Evolutionary conservation across 225 moss, liverwort and hornwort species (phyloP).

Genomic region (Pleurozium schreberi): DNA sequence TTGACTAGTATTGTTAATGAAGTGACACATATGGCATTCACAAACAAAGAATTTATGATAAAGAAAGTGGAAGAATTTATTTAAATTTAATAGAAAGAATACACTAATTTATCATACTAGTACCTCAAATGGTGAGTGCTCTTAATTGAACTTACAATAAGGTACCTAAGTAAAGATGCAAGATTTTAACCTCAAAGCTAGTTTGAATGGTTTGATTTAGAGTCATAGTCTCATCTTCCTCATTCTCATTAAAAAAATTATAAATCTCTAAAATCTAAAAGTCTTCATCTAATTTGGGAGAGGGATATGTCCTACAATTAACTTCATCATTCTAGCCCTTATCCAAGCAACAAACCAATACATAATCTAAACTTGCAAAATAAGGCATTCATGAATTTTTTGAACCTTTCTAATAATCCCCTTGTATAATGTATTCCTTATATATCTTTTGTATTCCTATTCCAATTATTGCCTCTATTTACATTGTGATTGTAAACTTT

Average conservation of each 20-base stretch:
- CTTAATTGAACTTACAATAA: neutral
- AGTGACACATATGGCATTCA: neutral
- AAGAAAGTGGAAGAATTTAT: neutral
- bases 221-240: neutral
- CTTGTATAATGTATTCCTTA: neutral
- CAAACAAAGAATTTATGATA: neutral
- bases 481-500: neutral
- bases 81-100: neutral
- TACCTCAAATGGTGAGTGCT: rapidly evolving
- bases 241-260: neutral
- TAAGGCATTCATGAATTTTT: neutral
- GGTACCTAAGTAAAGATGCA: neutral
- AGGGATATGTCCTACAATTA: neutral
- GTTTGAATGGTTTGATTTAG: neutral
- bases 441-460: neutral
- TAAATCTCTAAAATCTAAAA: neutral
- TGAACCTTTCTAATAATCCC: no score
- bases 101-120: no score
- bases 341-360: neutral
- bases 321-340: neutral
- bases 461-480: neutral
- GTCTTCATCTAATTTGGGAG: neutral
- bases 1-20: neutral
- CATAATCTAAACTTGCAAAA: neutral
- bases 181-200: neutral